phyloP scores from a whole-genome alignment of 2,329 filamentous ascomycete species.

The Arthrobotrys megalospora region DNA sequence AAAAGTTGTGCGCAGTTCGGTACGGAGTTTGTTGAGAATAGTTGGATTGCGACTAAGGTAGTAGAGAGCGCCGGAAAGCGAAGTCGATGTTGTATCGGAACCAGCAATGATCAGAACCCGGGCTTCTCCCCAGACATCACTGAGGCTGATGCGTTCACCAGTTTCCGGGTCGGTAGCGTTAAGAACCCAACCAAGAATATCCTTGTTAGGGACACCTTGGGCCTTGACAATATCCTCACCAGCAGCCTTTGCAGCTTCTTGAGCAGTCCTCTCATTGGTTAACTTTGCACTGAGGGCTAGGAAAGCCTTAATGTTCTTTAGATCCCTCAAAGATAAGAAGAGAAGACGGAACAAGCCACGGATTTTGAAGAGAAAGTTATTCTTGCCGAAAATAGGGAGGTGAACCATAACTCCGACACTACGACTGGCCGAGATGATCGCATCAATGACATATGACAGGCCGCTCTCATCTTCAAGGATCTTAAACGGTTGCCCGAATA shows the following conservation, averaged over 20 bases:
- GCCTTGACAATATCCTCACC: conserved; percentile 69
- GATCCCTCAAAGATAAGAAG: conserved; percentile 29
- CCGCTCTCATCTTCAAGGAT: conserved; percentile 71
- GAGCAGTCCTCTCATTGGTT: conserved; percentile 22
- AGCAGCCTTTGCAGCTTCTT: conserved; percentile 35
- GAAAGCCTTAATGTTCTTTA: conserved; percentile 61
- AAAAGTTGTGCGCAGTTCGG: conserved; percentile 73
- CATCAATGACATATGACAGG: conserved; percentile 70
- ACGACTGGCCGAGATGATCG: conserved; percentile 38
- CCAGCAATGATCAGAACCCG: conserved; percentile 72
- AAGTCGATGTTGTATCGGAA: conserved; percentile 80
- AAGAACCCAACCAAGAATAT: conserved; percentile 83
- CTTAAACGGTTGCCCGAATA: conserved; percentile 71
- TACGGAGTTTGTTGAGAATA: conserved; percentile 70
- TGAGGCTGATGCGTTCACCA: conserved; percentile 76
- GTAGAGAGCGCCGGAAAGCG: conserved; percentile 74
- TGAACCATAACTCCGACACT: conserved; percentile 49
- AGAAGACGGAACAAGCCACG: conserved; percentile 39
- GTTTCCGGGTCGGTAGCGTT: conserved; percentile 80
- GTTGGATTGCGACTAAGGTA: conserved; percentile 74
- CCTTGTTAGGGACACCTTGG: conserved; percentile 77
- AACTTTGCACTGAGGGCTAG: conserved; percentile 34
- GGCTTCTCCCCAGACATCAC: conserved; percentile 80
- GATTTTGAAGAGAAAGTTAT: conserved; percentile 44
- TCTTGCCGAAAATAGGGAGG: conserved; percentile 36